These are phyloP conservation scores for Macrotyloma uniflorum DNA, from an alignment of 306 rosid genomes.

Conservation along the genomic window DNA sequence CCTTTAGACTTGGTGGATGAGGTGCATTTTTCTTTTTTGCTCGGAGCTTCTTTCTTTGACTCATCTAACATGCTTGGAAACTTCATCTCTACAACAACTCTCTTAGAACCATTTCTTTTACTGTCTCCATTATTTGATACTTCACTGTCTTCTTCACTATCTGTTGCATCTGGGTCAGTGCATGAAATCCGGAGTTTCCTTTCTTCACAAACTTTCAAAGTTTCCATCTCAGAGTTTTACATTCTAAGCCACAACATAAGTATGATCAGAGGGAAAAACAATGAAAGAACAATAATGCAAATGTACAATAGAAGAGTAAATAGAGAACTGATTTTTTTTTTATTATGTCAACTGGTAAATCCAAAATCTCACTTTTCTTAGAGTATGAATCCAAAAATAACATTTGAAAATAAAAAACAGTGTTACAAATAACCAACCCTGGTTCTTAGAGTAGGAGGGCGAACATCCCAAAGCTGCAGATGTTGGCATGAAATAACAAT, in stretches of 20 bases:
- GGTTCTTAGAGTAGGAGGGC: too few relatives aligned
- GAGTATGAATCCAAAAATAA: too few relatives aligned
- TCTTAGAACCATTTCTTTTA: slow-evolving; percentile 7
- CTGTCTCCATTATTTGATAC: background rate
- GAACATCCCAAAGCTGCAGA: too few relatives aligned
- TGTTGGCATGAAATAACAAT: too few relatives aligned
- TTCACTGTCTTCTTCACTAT: slow-evolving; percentile 61
- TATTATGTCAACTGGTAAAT: too few relatives aligned
- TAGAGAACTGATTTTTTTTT: too few relatives aligned
- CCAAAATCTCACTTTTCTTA: too few relatives aligned
- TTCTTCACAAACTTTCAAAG: background rate
- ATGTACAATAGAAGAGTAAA: too few relatives aligned
- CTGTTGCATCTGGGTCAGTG: slow-evolving; percentile 67
- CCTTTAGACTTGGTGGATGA: slow-evolving; percentile 34
- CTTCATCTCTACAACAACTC: background rate
- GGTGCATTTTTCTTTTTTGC: too few relatives aligned
- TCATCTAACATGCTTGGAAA: background rate
- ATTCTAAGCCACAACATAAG: background rate
- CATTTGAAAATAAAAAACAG: too few relatives aligned
- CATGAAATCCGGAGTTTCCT: slow-evolving; percentile 52
- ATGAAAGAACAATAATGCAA: background rate
- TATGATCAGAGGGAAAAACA: background rate
- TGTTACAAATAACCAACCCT: too few relatives aligned
- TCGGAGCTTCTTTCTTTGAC: too few relatives aligned
- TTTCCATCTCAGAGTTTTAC: background rate